These are phyloP conservation scores for Camellia oleifera DNA, from an alignment of 179 eudicot genomes.

Conservation along the genomic window DNA sequence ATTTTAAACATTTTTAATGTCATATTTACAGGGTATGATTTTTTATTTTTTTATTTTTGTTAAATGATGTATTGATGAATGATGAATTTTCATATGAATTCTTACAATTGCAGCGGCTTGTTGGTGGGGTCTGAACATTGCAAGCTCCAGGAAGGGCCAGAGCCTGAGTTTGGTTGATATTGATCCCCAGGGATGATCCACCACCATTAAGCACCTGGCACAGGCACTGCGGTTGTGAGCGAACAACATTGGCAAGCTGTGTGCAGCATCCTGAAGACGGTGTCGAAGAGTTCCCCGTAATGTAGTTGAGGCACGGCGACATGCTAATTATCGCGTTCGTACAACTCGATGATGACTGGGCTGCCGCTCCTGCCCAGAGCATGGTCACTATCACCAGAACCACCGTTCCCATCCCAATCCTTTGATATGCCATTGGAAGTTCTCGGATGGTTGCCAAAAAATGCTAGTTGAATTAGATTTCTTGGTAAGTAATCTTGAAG, in stretches of 20 bases:
- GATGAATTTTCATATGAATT: neutral
- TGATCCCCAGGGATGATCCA: constrained; percentile 42
- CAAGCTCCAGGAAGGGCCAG: constrained; percentile 53
- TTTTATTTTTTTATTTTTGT: neutral
- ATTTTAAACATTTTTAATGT: neutral
- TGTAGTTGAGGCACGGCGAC: constrained; percentile 36
- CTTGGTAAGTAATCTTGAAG: neutral
- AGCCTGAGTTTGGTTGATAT: constrained; percentile 50
- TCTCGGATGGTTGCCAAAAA: neutral
- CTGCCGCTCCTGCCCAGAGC: constrained; percentile 12
- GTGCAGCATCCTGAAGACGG: constrained; percentile 54
- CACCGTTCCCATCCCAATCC: constrained; percentile 1
- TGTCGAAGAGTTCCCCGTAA: constrained; percentile 23
- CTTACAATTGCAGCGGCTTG: constrained; percentile 45
- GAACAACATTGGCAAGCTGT: constrained; percentile 38
- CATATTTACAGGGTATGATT: no score
- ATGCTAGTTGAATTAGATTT: neutral
- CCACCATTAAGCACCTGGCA: constrained; percentile 43
- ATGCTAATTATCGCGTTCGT: constrained; percentile 16
- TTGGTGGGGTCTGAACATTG: constrained; percentile 49
- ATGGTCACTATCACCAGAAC: constrained; percentile 4
- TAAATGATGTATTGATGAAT: neutral
- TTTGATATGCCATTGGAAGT: constrained; percentile 9
- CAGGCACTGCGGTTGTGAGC: constrained; percentile 44
- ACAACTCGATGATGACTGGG: constrained; percentile 19